Conservation (phyloP, 225 moss, liverwort and hornwort genomes). For the Sphagnum tenellum region DNA sequence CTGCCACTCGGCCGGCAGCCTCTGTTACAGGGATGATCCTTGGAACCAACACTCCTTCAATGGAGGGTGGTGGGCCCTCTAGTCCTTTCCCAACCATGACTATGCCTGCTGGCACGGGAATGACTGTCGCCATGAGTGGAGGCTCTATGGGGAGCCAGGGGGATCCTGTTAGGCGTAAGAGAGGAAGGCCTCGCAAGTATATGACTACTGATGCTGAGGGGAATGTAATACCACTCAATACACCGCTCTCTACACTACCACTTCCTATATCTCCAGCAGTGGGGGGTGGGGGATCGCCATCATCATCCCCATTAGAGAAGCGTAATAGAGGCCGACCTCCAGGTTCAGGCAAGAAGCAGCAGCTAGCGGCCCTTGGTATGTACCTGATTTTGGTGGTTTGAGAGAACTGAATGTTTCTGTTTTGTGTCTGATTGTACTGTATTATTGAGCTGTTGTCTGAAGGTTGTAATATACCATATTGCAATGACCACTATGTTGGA, state of each 20-base stretch:
- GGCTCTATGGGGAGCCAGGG: constrained; percentile 19
- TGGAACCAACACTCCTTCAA: constrained; percentile 14
- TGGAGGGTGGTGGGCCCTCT: constrained; percentile 20
- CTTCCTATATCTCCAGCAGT: constrained; percentile 35
- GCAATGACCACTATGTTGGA: no score
- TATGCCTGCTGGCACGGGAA: constrained; percentile 21
- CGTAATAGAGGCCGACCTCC: constrained; percentile 91
- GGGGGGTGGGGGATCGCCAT: constrained; percentile 7
- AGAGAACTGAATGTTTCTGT: not conserved
- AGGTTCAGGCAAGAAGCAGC: constrained; percentile 71
- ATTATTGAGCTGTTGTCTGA: no score
- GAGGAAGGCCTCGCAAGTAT: constrained; percentile 95
- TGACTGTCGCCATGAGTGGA: constrained; percentile 30
- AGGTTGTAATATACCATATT: no score
- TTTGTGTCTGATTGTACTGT: no score
- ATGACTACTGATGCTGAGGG: constrained; percentile 35
- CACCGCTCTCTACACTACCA: constrained; percentile 9
- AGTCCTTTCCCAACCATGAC: constrained; percentile 41
- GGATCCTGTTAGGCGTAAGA: constrained; percentile 80
- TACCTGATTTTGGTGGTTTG: not conserved
- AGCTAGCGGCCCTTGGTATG: constrained; percentile 53
- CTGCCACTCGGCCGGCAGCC: constrained; percentile 27
- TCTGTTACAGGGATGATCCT: constrained; percentile 22
- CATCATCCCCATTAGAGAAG: constrained; percentile 63
- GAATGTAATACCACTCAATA: constrained; percentile 21